Evolutionary conservation across 139 green algal genomes (phyloP), one percentile per base, ranked within the genome.

Genomic region (Volvox africanus): DNA sequence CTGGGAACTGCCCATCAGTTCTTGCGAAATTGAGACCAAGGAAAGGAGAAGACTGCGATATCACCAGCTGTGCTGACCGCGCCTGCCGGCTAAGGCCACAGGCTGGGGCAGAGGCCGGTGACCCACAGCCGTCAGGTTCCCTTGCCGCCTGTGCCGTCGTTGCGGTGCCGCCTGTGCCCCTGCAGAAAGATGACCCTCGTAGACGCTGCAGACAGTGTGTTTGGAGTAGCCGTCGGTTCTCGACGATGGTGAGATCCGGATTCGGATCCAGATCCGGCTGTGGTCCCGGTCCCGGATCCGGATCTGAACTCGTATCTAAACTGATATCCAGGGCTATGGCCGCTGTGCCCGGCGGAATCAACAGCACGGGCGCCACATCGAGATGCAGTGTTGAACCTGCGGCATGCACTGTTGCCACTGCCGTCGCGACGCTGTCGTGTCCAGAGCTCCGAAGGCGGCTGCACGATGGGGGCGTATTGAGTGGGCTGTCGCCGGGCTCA

Each of bases 261-360:
- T 75, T 28, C 67, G 67, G 35, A 26, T 84, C 35, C 35, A 3
- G n/a, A 50, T 67, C 79, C 26, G 24, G 33, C 22, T n/a, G n/a
- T n/a, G n/a, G n/a, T n/a, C n/a, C n/a, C n/a, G n/a, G n/a, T n/a
- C 36, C 75, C 1, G 67, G 22, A 28, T 75, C 67, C 22, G 67
- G 14, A 32, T 28, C 11, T 28, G 73, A 33, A n/a, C 28, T 32
- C 1, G 73, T 19, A 80, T 80, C 73, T 12, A 19, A 32, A 33
- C 67, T 62, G 30, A 88, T 88, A 2, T 78, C 82, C 50, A 88
- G 61, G 2, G 82, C 20, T 30, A 88, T 88, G 30, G 33, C 82
- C 11, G 32, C 62, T 1, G 82, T 88, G 18, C 82, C 82, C 13
- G 14, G 62, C 32, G 82, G 82, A 5, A 88, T 65, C 28, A 88